Evolutionary conservation across 2,329 filamentous ascomycete genomes (phyloP).

Genomic region (Clarireedia homoeocarpa): DNA sequence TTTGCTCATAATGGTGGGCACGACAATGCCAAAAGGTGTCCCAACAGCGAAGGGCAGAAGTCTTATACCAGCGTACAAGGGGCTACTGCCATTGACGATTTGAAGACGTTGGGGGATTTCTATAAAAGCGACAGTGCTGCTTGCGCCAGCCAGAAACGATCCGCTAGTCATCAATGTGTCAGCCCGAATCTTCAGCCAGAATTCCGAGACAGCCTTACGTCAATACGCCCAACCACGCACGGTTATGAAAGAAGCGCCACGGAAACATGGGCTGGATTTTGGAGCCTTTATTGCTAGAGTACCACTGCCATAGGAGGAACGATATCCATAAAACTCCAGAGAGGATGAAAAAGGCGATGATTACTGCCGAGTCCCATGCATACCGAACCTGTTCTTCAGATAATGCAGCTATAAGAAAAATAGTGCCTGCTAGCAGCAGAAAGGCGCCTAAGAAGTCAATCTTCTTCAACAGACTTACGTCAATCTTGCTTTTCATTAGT

Average conservation of each 20-base stretch:
- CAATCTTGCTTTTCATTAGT: background rate
- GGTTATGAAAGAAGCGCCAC: conserved; percentile 8
- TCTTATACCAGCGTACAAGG: conserved; percentile 1
- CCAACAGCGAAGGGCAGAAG: background rate
- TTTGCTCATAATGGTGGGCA: background rate
- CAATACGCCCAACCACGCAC: conserved; percentile 10
- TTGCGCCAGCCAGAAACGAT: conserved; percentile 14
- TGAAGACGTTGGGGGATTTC: conserved; percentile 14
- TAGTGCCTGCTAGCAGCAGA: conserved; percentile 34
- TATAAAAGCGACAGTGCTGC: conserved; percentile 9
- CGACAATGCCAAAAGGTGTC: background rate
- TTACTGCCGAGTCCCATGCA: conserved; percentile 34
- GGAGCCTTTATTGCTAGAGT: conserved; percentile 3
- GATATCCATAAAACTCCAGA: conserved; percentile 24
- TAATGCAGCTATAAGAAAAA: conserved; percentile 39
- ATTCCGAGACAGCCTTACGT: conserved; percentile 5
- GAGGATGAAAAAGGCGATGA: conserved; percentile 29
- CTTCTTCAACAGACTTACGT: background rate
- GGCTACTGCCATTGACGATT: conserved; percentile 10
- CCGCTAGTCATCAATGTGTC: background rate
- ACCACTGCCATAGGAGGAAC: conserved; percentile 30
- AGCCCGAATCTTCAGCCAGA: background rate
- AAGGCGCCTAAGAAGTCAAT: conserved; percentile 20
- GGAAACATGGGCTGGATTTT: conserved; percentile 14
- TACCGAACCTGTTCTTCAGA: conserved; percentile 37